Evolutionary conservation across 805 yeast species (phyloP), one percentile per base, ranked within the genome.

Genomic region (Zygoascus flipseniorum): DNA sequence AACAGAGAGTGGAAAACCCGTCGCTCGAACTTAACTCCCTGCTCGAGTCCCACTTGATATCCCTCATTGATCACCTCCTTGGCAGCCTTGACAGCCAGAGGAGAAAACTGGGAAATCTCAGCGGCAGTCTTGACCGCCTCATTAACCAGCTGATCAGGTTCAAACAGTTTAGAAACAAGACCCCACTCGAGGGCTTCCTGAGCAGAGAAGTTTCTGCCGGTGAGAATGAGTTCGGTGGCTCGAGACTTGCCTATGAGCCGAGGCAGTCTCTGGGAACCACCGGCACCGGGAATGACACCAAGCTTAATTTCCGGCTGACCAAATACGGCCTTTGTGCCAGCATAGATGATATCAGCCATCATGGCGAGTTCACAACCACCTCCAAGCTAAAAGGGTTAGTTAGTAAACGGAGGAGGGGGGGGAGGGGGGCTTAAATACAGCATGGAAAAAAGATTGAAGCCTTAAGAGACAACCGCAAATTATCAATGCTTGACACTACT

Each of bases 351-450:
- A 58, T 78, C 82, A 41, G 75, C 71, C 65, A 71, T 67, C 81
- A 78, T 76, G 19, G 82, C 81, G 41, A 78, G 62, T 60, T 78
- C 82, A 55, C 79, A 76, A 19, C 82, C 82, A 18, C 82, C 82
- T 28, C 82, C 82, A 11, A 78, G 70, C 47, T 44, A 19, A 13
- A 44, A 43, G 28, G 28, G 3, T 43, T 8, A 43, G 46, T 43
- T 43, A 43, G 46, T 18, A 43, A 43, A 9, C 19, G 28, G n/a
- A n/a, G n/a, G n/a, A n/a, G n/a, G n/a, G n/a, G n/a, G n/a, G n/a
- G n/a, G n/a, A n/a, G n/a, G n/a, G n/a, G n/a, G n/a, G n/a, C n/a
- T n/a, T 23, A 23, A 23, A 23, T 23, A 23, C 28, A 23, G 28
- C 28, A 23, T 23, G 28, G 28, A 23, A 23, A 23, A 23, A 23